Conservation (phyloP, 1,139 yeast species). For the Blastobotrys elegans region DNA sequence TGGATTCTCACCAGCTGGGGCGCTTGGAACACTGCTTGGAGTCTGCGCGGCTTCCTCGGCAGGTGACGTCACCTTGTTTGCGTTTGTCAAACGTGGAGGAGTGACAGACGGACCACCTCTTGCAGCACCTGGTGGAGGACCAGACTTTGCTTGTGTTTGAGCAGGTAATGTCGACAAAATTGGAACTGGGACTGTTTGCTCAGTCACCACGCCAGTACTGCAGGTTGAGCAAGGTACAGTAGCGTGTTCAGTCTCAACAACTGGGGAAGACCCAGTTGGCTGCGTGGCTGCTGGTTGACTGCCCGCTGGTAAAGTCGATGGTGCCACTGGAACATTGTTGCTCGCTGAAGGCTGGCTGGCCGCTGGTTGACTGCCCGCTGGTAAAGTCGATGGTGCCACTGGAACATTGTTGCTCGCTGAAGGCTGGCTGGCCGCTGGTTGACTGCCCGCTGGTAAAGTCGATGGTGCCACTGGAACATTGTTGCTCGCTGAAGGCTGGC, state of each 20-base stretch:
- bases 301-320: neutral
- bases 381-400: neutral
- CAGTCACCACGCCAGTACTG: too few species aligned
- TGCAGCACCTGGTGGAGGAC: neutral
- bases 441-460: neutral
- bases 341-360: neutral
- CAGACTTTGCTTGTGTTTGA: neutral
- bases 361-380: neutral
- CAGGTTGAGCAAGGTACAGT: neutral
- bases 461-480: neutral
- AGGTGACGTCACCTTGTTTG: neutral
- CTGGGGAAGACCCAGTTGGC: neutral
- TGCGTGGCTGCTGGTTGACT: neutral
- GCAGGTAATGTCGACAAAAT: neutral
- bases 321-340: neutral
- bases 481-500: neutral
- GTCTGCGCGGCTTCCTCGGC: neutral
- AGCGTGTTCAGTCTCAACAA: neutral
- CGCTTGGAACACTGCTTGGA: neutral
- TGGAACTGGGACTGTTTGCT: too few species aligned
- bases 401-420: too few species aligned
- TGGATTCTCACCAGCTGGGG: neutral
- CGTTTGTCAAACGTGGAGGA: too few species aligned
- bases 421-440: neutral
- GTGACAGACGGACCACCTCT: neutral